A percentile compares a stretch with the other conserved stretches of the same genome.
phyloP scores from a whole-genome alignment of 2,329 filamentous ascomycete species.

The Colletotrichum sp. region DNA sequence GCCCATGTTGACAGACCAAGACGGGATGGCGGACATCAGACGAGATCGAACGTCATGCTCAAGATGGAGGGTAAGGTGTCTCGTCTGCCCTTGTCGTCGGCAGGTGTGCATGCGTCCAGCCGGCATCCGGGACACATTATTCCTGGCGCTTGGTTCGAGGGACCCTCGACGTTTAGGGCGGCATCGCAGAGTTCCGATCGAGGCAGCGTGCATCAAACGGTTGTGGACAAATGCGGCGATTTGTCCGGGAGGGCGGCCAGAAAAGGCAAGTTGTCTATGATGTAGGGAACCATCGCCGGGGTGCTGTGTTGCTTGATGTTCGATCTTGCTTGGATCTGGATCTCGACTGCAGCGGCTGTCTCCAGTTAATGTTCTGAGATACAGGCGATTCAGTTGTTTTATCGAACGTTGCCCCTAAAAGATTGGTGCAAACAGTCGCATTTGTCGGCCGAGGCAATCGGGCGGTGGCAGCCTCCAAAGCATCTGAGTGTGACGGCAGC shows the following conservation, averaged over 20 bases:
- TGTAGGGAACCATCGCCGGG: not conserved
- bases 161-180: not conserved
- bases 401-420: not conserved
- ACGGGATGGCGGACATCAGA: not conserved
- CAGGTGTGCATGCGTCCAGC: not conserved
- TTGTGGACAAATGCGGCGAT: not conserved
- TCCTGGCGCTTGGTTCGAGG: not conserved
- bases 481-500: not conserved
- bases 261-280: not conserved
- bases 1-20: not conserved
- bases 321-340: not conserved
- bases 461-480: not conserved
- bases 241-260: not conserved
- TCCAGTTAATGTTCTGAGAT: not conserved
- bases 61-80: not conserved
- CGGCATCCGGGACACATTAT: not conserved
- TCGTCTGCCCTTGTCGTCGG: not conserved
- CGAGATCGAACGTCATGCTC: not conserved
- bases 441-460: not conserved
- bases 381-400: not conserved
- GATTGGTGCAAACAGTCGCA: not conserved
- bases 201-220: not conserved
- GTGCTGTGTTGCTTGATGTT: not conserved
- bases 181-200: not conserved
- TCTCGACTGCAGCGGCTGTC: not conserved